Percentiles rank a stretch among this genome's conserved stretches.
These are phyloP conservation scores for Sechiopsis laciniata DNA, from an alignment of 306 rosid species.

Conservation along the genomic window DNA sequence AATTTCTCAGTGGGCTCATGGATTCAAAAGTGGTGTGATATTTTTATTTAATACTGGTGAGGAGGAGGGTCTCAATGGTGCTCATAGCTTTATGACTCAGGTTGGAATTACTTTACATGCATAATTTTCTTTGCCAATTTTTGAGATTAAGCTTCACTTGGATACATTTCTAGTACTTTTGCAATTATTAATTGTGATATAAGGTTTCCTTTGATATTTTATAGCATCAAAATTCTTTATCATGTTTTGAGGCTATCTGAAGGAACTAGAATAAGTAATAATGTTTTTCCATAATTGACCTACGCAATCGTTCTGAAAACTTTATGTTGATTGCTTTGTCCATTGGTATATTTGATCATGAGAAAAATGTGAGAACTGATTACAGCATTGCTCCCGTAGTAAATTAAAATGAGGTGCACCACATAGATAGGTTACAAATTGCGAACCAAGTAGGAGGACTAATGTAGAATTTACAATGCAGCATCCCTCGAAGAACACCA, in stretches of 20 bases:
- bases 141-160: not conserved
- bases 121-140: not conserved
- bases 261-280: not conserved
- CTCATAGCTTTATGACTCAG: conserved; percentile 97
- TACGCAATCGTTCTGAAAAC: not conserved
- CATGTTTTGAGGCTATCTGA: not conserved
- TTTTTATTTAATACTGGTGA: conserved; percentile 92
- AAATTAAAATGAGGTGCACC: conserved; percentile 3
- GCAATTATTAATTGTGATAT: not conserved
- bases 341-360: not conserved
- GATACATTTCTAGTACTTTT: conserved; percentile 5
- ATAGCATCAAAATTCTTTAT: conserved; percentile 1
- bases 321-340: not conserved
- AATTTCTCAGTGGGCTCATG: conserved; percentile 94
- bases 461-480: conserved; percentile 37
- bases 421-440: not conserved
- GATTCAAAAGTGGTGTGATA: conserved; percentile 71
- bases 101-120: conserved; percentile 38
- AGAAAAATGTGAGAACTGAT: conserved; percentile 1
- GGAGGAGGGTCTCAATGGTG: conserved; percentile 96
- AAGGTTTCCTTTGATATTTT: not conserved
- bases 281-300: not conserved
- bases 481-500: conserved; percentile 86
- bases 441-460: conserved; percentile 20
- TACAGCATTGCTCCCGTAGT: conserved; percentile 1